phyloP scores from a whole-genome alignment of 1,139 yeast species.

The Pichia sp. region DNA sequence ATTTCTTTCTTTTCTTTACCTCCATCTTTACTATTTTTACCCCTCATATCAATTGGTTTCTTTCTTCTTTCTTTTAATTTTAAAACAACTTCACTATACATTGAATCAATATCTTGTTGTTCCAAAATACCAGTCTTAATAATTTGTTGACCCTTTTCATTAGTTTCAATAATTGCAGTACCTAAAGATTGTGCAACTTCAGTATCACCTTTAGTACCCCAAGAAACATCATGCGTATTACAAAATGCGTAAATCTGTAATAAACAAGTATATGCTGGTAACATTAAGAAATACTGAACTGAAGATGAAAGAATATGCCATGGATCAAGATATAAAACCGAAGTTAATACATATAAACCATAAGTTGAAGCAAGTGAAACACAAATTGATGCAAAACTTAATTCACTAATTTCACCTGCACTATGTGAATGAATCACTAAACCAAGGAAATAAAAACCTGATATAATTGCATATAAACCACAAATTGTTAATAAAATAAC shows the following conservation, averaged over 20 bases:
- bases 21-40: conserved; percentile 47
- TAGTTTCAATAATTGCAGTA: conserved; percentile 57
- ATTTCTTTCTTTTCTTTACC: conserved; percentile 36
- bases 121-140: conserved; percentile 88
- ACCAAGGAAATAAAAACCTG: conserved; percentile 76
- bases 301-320: conserved; percentile 91
- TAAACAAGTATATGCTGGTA: conserved; percentile 90
- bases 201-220: conserved; percentile 97
- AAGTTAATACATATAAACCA: conserved; percentile 77
- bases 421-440: conserved; percentile 42
- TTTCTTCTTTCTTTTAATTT: conserved; percentile 71
- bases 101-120: conserved; percentile 84
- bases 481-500: conserved; percentile 70
- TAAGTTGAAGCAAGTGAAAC: conserved; percentile 87
- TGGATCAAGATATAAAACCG: conserved; percentile 81
- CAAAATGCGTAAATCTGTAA: conserved; percentile 91
- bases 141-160: conserved; percentile 52
- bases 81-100: conserved; percentile 70
- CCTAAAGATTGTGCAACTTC: conserved; percentile 62
- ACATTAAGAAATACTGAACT: conserved; percentile 73
- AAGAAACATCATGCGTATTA: conserved; percentile 91
- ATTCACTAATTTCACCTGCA: conserved; percentile 34
- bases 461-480: conserved; percentile 72
- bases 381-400: conserved; percentile 63
- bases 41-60: conserved; percentile 40